phyloP scores from a whole-genome alignment of 2,329 filamentous ascomycete species.

The Chrysosporium keratinophilum region DNA sequence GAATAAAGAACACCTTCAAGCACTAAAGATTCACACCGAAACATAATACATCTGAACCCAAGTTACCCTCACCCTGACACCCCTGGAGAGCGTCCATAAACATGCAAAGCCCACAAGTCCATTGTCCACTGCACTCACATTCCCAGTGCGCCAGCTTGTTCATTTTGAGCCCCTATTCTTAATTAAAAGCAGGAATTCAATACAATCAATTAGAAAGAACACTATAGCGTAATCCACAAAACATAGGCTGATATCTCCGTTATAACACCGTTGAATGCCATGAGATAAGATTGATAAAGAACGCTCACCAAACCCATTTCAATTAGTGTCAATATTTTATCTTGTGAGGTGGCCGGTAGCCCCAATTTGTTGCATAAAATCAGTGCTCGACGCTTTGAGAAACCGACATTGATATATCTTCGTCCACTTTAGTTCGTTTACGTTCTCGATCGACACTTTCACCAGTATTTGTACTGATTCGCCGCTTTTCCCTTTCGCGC shows the following conservation, averaged over 20 bases:
- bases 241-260: neutral
- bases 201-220: neutral
- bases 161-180: neutral
- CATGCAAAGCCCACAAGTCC: neutral
- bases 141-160: neutral
- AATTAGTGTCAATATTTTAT: too few species aligned
- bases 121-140: neutral
- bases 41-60: too few species aligned
- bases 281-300: neutral
- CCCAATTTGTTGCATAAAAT: neutral
- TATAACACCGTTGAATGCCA: constrained; percentile 1
- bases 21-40: too few species aligned
- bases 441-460: constrained; percentile 30
- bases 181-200: neutral
- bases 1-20: too few species aligned
- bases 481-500: constrained; percentile 43
- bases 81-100: too few species aligned
- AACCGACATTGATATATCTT: constrained; percentile 11
- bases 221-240: neutral
- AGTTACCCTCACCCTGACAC: too few species aligned
- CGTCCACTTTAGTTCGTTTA: constrained; percentile 31
- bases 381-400: constrained; percentile 2
- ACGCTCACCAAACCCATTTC: neutral
- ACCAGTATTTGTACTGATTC: constrained; percentile 27
- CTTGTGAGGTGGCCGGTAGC: too few species aligned